These are phyloP conservation scores for Populus hybrid DNA, from an alignment of 441 rosid species.

Conservation along the genomic window DNA sequence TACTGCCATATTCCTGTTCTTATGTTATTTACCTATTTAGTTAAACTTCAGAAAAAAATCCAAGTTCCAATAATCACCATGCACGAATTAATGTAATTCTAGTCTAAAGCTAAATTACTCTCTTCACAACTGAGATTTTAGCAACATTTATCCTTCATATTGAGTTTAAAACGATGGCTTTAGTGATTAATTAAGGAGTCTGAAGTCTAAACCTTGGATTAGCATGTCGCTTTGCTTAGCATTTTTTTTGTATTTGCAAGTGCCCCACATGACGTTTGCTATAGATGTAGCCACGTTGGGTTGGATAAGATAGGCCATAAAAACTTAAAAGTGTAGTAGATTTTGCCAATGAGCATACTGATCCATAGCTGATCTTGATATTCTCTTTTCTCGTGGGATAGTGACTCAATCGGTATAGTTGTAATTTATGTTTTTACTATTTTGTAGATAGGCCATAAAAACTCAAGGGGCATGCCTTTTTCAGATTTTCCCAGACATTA, in stretches of 20 bases:
- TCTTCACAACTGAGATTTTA: not conserved
- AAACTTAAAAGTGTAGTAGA: too few relatives aligned
- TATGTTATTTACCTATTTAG: too few relatives aligned
- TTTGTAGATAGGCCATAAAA: too few relatives aligned
- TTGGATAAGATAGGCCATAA: too few relatives aligned
- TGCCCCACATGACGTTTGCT: too few relatives aligned
- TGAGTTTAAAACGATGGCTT: not conserved
- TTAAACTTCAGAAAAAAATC: not conserved
- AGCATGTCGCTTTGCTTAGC: not conserved
- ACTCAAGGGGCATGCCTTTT: too few relatives aligned
- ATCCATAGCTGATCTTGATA: not conserved
- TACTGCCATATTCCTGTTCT: not conserved
- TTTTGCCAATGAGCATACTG: not conserved
- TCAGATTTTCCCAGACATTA: too few relatives aligned
- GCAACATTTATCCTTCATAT: not conserved
- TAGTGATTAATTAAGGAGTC: too few relatives aligned
- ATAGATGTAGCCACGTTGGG: too few relatives aligned
- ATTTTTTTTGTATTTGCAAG: too few relatives aligned
- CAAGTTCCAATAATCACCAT: not conserved
- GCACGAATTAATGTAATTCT: not conserved
- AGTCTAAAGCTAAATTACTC: not conserved
- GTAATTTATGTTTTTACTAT: too few relatives aligned
- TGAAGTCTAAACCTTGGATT: too few relatives aligned
- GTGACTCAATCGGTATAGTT: not conserved
- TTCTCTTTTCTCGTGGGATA: not conserved